These are phyloP conservation scores for Xylaria sp. DNA, from an alignment of 2,329 filamentous ascomycete species.

Conservation along the genomic window DNA sequence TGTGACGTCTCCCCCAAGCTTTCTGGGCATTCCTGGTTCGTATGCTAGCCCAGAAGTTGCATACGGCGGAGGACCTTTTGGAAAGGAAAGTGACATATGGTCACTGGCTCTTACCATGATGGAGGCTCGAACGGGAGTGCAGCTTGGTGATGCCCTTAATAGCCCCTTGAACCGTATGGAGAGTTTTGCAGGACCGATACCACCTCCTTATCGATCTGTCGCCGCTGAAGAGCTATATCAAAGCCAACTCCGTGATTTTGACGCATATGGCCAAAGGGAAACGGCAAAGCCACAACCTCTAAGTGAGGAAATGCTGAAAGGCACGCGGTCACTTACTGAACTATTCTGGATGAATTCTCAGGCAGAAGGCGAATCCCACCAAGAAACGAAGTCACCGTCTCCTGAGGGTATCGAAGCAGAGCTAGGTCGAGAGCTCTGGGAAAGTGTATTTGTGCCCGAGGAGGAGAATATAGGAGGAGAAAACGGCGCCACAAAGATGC, in stretches of 20 bases:
- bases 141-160: not conserved
- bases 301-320: not conserved
- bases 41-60: conserved; percentile 10
- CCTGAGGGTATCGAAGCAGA: not conserved
- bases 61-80: not conserved
- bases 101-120: conserved; percentile 10
- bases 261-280: not conserved
- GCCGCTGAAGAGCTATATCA: conserved; percentile 2
- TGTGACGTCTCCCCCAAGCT: not conserved
- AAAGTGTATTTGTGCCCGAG: not conserved
- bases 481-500: not conserved
- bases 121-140: not conserved
- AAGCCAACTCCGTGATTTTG: not conserved
- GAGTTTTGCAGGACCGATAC: conserved; percentile 4
- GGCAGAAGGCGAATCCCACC: not conserved
- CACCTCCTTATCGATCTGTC: conserved; percentile 9
- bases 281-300: not conserved
- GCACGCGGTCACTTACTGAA: not conserved
- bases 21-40: not conserved
- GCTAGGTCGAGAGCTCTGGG: not conserved
- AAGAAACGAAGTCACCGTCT: not conserved
- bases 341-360: not conserved
- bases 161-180: conserved; percentile 5
- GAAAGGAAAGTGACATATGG: conserved; percentile 8
- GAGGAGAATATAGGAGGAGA: not conserved